Evolutionary conservation across 495 filamentous ascomycete genomes (phyloP), one percentile per base, ranked within the genome.

Genomic region (Daldinia concentrica): DNA sequence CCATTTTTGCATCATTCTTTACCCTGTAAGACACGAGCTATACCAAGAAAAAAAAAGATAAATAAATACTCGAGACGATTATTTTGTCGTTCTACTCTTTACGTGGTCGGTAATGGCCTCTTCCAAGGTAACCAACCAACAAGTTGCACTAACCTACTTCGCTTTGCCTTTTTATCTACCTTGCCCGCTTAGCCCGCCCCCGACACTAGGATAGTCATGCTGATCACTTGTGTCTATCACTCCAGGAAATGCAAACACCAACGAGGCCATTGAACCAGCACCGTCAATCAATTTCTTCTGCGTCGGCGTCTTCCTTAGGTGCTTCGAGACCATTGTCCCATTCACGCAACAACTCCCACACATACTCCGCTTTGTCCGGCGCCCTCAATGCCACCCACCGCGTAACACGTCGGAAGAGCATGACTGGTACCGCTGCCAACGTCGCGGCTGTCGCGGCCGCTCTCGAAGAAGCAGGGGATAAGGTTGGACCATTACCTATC

Each of bases 391-490:
- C 89, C 74, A 88, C 86, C 77, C 90, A 97, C 79, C 92, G 95
- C 60, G 88, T 99, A 68, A 94, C 92, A 66, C 92, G 95, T 68
- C 87, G 95, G 63, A 99, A 98, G 88, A 97, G 94, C 81, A 93
- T 94, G 70, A 93, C 92, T 58, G 90, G 87, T 34, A 88, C 90
- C 29, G 86, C 87, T 30, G 86, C 88, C 76, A 95, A 92, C 80
- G 81, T 82, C 59, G 88, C 90, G 30, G 92, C 92, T 63, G 90
- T 91, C 34, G 92, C 91, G 32, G 91, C 93, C 3, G 85, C 92
- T 61, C 88, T 92, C 68, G 89, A 92, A 58, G 83, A 86, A 66
- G 87, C 82, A 34, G 86, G 80, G 59, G 80, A 93, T 60, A 82
- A 82, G 69, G 85, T 85, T 54, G 84, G 76, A 43, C 76, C 85